phyloP scores from a whole-genome alignment of 2,329 filamentous ascomycete species.

The Mollisia scopiformis region DNA sequence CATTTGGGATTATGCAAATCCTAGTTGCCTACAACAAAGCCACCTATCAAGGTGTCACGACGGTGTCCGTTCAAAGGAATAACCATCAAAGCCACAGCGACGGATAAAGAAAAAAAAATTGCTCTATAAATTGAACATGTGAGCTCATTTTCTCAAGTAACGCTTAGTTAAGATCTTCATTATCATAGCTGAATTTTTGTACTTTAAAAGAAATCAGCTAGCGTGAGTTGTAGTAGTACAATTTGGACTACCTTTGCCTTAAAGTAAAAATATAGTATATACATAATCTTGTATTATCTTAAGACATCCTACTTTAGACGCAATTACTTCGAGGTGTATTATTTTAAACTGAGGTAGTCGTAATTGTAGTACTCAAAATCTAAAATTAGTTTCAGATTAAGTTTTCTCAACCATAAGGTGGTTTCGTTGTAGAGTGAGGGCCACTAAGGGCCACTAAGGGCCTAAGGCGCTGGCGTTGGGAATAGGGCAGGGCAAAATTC shows the following conservation, averaged over 20 bases:
- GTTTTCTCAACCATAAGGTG: neutral
- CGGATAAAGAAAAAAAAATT: no score
- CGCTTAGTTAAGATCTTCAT: no score
- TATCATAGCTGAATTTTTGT: neutral
- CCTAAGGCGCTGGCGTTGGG: neutral
- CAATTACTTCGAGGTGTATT: slow-evolving; percentile 9
- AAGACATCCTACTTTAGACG: slow-evolving; percentile 9
- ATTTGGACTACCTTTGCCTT: neutral
- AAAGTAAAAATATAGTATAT: neutral
- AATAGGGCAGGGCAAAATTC: neutral
- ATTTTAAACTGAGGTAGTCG: slow-evolving; percentile 6
- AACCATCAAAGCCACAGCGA: neutral
- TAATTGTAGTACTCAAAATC: slow-evolving; percentile 1
- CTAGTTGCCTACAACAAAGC: no score
- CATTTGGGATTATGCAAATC: no score
- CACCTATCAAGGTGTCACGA: no score
- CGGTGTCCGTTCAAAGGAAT: neutral
- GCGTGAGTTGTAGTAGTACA: neutral
- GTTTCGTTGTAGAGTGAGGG: no score
- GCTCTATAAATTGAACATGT: no score
- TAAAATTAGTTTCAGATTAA: neutral
- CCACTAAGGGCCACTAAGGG: no score
- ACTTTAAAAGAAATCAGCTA: neutral
- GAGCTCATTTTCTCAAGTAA: no score
- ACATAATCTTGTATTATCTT: slow-evolving; percentile 5